Conservation (phyloP, 495 filamentous ascomycete genomes). For the Talaromyces borbonicus region DNA sequence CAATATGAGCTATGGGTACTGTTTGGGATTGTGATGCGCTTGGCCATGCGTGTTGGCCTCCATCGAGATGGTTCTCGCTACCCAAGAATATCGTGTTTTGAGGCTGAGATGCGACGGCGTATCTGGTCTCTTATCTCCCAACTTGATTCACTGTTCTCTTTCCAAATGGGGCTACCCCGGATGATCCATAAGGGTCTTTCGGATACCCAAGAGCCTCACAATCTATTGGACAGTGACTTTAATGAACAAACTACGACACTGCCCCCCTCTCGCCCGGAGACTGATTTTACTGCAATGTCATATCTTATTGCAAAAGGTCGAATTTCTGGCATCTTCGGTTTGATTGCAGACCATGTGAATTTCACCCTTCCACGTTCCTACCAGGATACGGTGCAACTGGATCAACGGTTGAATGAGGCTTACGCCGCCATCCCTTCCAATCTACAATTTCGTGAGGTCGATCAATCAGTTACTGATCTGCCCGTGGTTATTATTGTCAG, state of each 20-base stretch:
- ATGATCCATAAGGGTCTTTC: slow-evolving; percentile 37
- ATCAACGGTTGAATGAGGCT: slow-evolving; percentile 21
- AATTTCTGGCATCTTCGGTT: slow-evolving; percentile 27
- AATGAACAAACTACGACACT: slow-evolving; percentile 28
- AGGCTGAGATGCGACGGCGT: slow-evolving; percentile 28
- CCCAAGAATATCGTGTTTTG: slow-evolving; percentile 16
- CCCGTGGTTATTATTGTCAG: slow-evolving; percentile 14
- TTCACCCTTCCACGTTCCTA: slow-evolving; percentile 14
- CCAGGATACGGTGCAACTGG: slow-evolving; percentile 21
- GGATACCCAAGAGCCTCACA: slow-evolving; percentile 35
- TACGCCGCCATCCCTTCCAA: slow-evolving; percentile 10
- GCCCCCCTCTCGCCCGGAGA: slow-evolving; percentile 30
- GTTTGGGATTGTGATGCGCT: slow-evolving; percentile 33
- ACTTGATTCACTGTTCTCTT: slow-evolving; percentile 24
- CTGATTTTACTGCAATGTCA: slow-evolving; percentile 37
- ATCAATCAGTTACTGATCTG: slow-evolving; percentile 14
- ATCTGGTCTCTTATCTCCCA: slow-evolving; percentile 21
- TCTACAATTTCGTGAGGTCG: slow-evolving; percentile 5
- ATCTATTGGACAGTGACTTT: slow-evolving; percentile 42
- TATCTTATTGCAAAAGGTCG: slow-evolving; percentile 37
- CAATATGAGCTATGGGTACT: slow-evolving; percentile 39
- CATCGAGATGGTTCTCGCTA: slow-evolving; percentile 36
- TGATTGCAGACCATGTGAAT: slow-evolving; percentile 22
- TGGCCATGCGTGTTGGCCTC: slow-evolving; percentile 46
- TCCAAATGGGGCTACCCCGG: slow-evolving; percentile 44